Conservation (phyloP, 345 rosid species). For the Eucalyptus polybractea region DNA sequence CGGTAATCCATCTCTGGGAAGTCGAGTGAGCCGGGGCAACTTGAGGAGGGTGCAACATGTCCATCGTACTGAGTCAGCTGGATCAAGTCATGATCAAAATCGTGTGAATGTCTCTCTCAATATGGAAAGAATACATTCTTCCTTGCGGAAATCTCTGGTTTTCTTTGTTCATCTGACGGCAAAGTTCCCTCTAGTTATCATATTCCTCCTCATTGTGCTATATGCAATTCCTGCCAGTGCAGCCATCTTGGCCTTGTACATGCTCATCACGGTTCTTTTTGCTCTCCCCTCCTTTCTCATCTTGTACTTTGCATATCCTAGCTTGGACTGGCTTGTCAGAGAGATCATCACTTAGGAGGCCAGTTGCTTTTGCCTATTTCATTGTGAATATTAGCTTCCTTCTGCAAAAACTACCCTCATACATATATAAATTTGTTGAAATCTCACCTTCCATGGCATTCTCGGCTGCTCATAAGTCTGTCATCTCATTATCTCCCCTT, state of each 20-base stretch:
- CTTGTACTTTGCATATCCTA: constrained; percentile 77
- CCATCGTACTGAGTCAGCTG: constrained; percentile 16
- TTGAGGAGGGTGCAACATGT: constrained; percentile 22
- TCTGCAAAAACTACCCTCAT: background rate
- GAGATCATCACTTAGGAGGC: constrained; percentile 56
- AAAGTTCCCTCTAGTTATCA: constrained; percentile 80
- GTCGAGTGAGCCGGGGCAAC: constrained; percentile 10
- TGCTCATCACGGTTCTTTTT: constrained; percentile 59
- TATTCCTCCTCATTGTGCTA: constrained; percentile 65
- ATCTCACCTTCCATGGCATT: background rate
- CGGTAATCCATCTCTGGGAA: constrained; percentile 9
- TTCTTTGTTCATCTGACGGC: constrained; percentile 77
- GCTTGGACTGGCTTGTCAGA: constrained; percentile 84
- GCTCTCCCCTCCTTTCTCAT: constrained; percentile 86
- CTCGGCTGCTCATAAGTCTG: background rate
- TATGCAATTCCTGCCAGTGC: constrained; percentile 90
- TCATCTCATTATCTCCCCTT: background rate
- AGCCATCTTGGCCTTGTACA: constrained; percentile 66
- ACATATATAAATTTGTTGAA: background rate
- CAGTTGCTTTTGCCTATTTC: background rate
- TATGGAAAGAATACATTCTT: constrained; percentile 29
- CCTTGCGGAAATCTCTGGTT: constrained; percentile 48
- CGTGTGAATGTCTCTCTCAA: constrained; percentile 9
- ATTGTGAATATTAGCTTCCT: background rate
- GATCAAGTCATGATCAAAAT: constrained; percentile 2